Percentiles rank a stretch among this genome's conserved stretches.
phyloP scores from a whole-genome alignment of 345 rosid genomes.

The Eucalyptus lansdowneana region DNA sequence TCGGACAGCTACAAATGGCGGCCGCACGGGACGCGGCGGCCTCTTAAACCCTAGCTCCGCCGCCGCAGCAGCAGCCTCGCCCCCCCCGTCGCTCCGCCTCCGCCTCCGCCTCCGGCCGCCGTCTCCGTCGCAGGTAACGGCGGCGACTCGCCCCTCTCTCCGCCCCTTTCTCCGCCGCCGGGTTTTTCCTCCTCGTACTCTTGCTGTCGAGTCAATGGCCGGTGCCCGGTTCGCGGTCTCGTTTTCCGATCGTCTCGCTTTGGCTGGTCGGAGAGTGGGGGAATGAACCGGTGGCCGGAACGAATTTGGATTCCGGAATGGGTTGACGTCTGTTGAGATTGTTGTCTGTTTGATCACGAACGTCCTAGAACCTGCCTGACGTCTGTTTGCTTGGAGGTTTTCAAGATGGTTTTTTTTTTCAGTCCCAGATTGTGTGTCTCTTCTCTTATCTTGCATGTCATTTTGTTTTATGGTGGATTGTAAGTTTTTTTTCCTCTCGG shows the following conservation, averaged over 20 bases:
- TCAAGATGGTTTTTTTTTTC: too few species aligned
- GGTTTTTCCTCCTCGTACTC: background rate
- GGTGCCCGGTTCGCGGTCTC: background rate
- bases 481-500: background rate
- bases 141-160: background rate
- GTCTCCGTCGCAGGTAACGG: background rate
- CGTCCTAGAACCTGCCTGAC: background rate
- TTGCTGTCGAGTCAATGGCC: background rate
- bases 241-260: fast-evolving
- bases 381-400: background rate
- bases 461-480: background rate
- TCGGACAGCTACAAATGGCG: background rate
- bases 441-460: background rate
- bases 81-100: background rate
- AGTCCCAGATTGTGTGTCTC: background rate
- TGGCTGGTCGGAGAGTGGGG: background rate
- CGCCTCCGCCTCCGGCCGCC: background rate
- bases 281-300: background rate
- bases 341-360: background rate
- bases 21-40: background rate
- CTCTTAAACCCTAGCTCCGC: background rate
- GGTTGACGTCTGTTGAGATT: background rate
- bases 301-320: background rate
- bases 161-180: background rate
- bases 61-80: background rate